These are phyloP conservation scores for Cutaneotrichosporon sp. DNA, from an alignment of 1,284 basidiomycete genomes.

Conservation along the genomic window DNA sequence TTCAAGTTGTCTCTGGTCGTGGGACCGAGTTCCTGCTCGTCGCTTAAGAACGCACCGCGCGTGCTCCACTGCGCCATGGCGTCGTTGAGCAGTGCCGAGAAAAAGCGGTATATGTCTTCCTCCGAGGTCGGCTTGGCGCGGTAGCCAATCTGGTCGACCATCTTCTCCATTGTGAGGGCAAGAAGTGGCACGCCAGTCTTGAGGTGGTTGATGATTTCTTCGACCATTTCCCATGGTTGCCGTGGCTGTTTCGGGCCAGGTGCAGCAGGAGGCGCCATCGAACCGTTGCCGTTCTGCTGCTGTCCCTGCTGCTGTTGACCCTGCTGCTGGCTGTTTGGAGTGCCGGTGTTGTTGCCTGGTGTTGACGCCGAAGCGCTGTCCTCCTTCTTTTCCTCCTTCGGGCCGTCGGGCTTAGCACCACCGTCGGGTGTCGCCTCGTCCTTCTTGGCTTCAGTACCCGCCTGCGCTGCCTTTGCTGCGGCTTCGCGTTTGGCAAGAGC, in stretches of 20 bases:
- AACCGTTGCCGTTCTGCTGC: conserved; percentile 25
- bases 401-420: conserved; percentile 26
- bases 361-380: conserved; percentile 5
- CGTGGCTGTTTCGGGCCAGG: conserved; percentile 51
- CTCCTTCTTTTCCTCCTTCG: conserved; percentile 25
- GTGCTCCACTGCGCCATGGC: conserved; percentile 63
- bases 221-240: conserved; percentile 84
- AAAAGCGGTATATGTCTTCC: conserved; percentile 91
- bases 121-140: conserved; percentile 88
- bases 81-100: conserved; percentile 72
- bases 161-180: conserved; percentile 91
- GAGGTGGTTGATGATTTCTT: conserved; percentile 88
- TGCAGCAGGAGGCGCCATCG: conserved; percentile 28
- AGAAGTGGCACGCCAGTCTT: conserved; percentile 96
- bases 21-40: conserved; percentile 67
- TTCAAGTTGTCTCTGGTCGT: conserved; percentile 58
- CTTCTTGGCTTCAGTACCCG: conserved; percentile 34
- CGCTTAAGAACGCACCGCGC: conserved; percentile 62
- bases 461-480: conserved; percentile 46
- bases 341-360: conserved; percentile 12
- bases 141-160: conserved; percentile 90
- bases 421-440: conserved; percentile 46
- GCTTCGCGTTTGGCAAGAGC: conserved; percentile 22
- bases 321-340: conserved; percentile 10
- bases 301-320: conserved; percentile 3